Base-by-base conservation (phyloP, 1,139 yeast species). In the Saccharomyces hybrid region DNA sequence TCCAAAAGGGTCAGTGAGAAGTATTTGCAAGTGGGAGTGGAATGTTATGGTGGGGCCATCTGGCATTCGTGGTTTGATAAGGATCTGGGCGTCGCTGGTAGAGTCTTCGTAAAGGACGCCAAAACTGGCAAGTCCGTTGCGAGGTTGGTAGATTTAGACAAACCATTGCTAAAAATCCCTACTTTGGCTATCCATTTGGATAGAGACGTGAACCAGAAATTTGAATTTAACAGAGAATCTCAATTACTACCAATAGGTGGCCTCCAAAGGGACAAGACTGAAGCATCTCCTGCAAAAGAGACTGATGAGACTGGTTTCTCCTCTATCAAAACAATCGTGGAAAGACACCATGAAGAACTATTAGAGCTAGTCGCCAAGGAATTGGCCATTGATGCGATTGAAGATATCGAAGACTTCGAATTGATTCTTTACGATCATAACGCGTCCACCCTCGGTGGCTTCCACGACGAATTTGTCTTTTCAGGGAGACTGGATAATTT, bases 401-500 rank as follows among this genome's bases (percentile, higher is more conserved):
- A 68, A 1, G 81, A 81, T 54, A 86, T 93, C 63, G 91, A 88
- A 68, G 98, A 93, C 71, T 91, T 93, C 68, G 99, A 93, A 69
- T 79, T 93, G 62, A 77, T 90, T n/a, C 77, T 93, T 26, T 90
- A 78, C 65, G 99, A 93, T 72, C 83, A 91, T 58, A 96, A 93
- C 71, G 80, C 80, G 49, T 82, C 97, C 0, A 78, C 81, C 48
- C 73, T 91, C 54, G 98, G 98, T 51, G 99, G 99, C 2, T 71
- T 93, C 56, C 82, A 88, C 61, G 87, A 91, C 61, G 99, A 93
- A 71, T 90, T 93, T 67, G 82, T 93, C 55, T 93, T 89, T 65
- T 86, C 96, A 27, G 96, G 96, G n/a, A 82, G 99, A 64, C 78
- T 89, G 58, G 99, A 93, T 70, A 93, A 93, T 69, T 82, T 88